Evolutionary conservation across 176 grass and related monocot species (phyloP), one percentile per base, ranked within the genome.

Genomic region (Raddia guianensis): DNA sequence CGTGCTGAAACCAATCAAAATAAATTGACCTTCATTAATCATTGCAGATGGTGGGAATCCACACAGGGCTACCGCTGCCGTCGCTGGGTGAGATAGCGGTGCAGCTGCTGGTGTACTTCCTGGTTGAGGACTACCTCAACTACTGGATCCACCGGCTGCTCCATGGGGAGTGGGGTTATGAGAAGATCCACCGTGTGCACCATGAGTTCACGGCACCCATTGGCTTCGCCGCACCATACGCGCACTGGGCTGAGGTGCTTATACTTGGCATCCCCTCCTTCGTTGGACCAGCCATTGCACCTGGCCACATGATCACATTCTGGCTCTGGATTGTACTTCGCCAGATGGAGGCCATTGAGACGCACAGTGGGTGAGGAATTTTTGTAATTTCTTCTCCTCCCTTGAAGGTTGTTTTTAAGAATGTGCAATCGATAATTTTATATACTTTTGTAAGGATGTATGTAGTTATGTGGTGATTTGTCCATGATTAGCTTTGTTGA

Each of bases 141-240:
- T 98, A 98, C 70, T 98, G 95, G 95, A 73, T 94, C 67, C 95
- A 98, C 33, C 76, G 95, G 19, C 82, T 95, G 74, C 79, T 98
- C 47, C 95, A 98, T 5, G 84, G 90, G 37, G 87, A 89, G 20
- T 98, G 90, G 92, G 92, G 83, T 13, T 98, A 96, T 49, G 82
- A 96, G 59, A 92, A 90, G 72, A 90, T 96, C 71, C 93, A 95
- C 82, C 72, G 68, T 12, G 84, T 97, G 35, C 95, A 97, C 87
- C 95, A 94, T 59, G 95, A 98, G 76, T 94, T 92, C 83, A 94
- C 83, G 0, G 91, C 95, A 1, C 92, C 95, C 2, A 86, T 98
- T 9, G 95, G 92, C 21, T 98, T 98, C 9, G 92, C 95, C 0
- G 95, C 92, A 3, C 92, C 90, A 12, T 94, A 98, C 15, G 92